Base-by-base conservation (phyloP, 139 green algal genomes). In the Ostreobium quekettii region DNA sequence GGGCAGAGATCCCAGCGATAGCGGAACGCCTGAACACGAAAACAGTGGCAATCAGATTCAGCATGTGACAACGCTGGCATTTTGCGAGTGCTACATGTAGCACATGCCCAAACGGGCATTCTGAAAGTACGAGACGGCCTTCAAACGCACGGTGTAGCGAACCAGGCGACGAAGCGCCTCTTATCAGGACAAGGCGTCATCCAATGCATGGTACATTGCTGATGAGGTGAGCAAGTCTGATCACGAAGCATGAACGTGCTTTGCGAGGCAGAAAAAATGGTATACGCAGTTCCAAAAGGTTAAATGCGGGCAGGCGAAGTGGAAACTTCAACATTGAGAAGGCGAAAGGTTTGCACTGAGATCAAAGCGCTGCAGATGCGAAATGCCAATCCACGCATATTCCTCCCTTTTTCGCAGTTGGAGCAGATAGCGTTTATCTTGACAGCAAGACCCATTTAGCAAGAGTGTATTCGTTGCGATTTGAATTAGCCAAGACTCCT, bases 1-100 rank as follows among this genome's bases (percentile, higher is more conserved):
- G 7, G 70, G 24, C 8, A 4, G 28, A 38, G n/a, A n/a, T n/a
- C 33, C 46, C 37, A 84, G 65, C 37, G 47, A 3, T 57, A 84
- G 58, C 6, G 60, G 59, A 15, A 67, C 66, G 28, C 73, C 77
- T 53, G 42, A 19, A 53, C 15, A 26, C 11, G 19, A 53, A 53
- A 53, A 53, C 11, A 53, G 42, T 19, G 15, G 19, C 19, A 26
- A 11, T 26, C 15, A 26, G 15, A 53, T 11, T 26, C 11, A 53
- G 19, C 42, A 53, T 11, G 11, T 53, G 11, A 11, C 11, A 19
- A 26, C 42, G 11, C 19, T 53, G 11, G 11, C 19, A 26, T 53
- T 53, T 53, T 53, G 42, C 15, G 11, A 53, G 42, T 19, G 42
- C 15, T 26, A 53, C 19, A 19, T 53, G 19, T 53, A 53, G 15